Conservation (phyloP, 2,329 filamentous ascomycete genomes). For the Cercospora sp. region DNA sequence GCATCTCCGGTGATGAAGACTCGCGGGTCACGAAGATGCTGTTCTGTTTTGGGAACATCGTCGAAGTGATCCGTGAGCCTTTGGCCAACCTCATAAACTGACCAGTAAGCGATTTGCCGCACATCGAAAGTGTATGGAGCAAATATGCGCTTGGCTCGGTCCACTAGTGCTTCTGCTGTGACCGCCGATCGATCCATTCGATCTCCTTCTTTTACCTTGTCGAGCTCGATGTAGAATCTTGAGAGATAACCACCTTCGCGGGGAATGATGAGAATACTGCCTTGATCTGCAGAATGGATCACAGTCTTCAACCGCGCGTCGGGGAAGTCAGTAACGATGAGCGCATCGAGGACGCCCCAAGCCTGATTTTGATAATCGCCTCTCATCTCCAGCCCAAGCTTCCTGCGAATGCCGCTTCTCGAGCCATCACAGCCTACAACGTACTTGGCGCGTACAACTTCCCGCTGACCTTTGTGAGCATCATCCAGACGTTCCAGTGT, state of each 20-base stretch:
- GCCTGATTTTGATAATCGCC: slow-evolving; percentile 41
- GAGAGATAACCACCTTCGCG: slow-evolving; percentile 39
- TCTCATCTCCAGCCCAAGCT: slow-evolving; percentile 39
- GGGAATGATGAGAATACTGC: slow-evolving; percentile 79
- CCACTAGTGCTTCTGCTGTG: slow-evolving; percentile 63
- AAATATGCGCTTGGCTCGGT: slow-evolving; percentile 64
- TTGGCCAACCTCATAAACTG: slow-evolving; percentile 58
- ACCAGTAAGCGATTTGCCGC: slow-evolving; percentile 67
- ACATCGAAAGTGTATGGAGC: slow-evolving; percentile 67
- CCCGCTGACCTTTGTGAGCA: slow-evolving; percentile 35
- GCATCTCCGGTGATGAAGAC: slow-evolving; percentile 71
- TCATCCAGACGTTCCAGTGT: slow-evolving; percentile 43
- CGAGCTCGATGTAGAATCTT: slow-evolving; percentile 42
- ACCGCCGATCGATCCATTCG: slow-evolving; percentile 62
- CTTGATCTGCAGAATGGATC: slow-evolving; percentile 63
- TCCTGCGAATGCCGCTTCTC: slow-evolving; percentile 35
- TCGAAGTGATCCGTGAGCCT: slow-evolving; percentile 67
- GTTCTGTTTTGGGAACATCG: slow-evolving; percentile 59
- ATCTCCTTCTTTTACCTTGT: slow-evolving; percentile 46
- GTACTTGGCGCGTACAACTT: slow-evolving; percentile 38
- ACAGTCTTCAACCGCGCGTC: slow-evolving; percentile 55
- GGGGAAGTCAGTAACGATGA: slow-evolving; percentile 39
- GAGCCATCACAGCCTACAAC: slow-evolving; percentile 42
- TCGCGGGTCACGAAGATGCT: slow-evolving; percentile 52
- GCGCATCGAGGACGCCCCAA: slow-evolving; percentile 42